Evolutionary conservation across 345 rosid species (phyloP).

Genomic region (Adansonia digitata): DNA sequence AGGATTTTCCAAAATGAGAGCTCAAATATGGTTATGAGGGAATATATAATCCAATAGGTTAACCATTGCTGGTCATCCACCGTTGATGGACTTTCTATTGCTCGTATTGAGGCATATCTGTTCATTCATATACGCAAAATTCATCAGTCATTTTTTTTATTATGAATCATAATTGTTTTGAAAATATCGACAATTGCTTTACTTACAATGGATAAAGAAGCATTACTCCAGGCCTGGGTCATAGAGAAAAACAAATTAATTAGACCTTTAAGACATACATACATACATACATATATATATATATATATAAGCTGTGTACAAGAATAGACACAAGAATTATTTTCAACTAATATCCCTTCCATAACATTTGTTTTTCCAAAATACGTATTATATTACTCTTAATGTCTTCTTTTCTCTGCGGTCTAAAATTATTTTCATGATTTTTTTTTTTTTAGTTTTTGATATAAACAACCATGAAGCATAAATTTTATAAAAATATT

Average conservation of each 20-base stretch:
- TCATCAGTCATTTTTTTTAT: background rate
- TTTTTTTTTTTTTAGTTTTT: no score
- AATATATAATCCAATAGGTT: slow-evolving; percentile 92
- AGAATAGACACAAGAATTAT: no score
- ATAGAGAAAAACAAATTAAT: background rate
- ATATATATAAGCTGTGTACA: no score
- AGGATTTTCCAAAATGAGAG: slow-evolving; percentile 57
- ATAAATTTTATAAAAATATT: no score
- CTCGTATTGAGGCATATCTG: slow-evolving; percentile 85
- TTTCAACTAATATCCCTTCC: background rate
- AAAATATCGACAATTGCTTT: background rate
- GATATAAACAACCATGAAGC: no score
- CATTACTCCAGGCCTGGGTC: slow-evolving; percentile 80
- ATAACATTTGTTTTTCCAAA: no score
- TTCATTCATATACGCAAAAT: background rate
- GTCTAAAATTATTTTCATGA: no score
- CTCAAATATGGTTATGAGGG: slow-evolving; percentile 74
- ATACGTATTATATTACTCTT: no score
- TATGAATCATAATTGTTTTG: background rate
- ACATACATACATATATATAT: no score
- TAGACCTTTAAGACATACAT: background rate
- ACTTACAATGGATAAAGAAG: slow-evolving; percentile 89
- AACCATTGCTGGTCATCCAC: slow-evolving; percentile 95
- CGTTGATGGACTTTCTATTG: slow-evolving; percentile 80
- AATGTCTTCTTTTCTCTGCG: no score